Percentiles rank a stretch among this genome's conserved stretches.
phyloP scores from a whole-genome alignment of 1,139 yeast species.

The Saccharomyces hybrid region DNA sequence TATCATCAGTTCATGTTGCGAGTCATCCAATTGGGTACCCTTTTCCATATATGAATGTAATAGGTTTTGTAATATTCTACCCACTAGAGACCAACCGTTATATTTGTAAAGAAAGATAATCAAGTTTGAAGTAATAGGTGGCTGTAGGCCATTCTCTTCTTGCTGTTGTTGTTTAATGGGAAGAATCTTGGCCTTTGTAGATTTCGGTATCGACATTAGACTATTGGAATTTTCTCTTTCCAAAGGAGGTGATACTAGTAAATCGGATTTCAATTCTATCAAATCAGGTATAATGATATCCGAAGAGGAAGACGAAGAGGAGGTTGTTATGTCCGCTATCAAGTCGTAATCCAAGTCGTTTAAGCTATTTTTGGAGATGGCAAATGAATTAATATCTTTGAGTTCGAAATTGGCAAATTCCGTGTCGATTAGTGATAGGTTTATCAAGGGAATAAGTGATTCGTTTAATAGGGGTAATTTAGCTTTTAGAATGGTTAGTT shows the following conservation, averaged over 20 bases:
- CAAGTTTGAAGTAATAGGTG: constrained; percentile 28
- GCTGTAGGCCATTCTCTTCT: constrained; percentile 8
- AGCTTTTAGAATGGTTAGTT: constrained; percentile 56
- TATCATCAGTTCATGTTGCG: constrained; percentile 34
- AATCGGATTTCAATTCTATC: constrained; percentile 36
- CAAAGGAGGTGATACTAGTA: constrained; percentile 38
- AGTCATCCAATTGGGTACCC: constrained; percentile 21
- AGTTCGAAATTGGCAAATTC: constrained; percentile 61
- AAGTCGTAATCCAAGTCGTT: constrained; percentile 31
- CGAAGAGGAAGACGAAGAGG: constrained; percentile 1
- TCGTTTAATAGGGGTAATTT: constrained; percentile 54
- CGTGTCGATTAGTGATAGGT: constrained; percentile 55
- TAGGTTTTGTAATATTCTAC: constrained; percentile 64
- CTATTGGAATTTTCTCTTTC: constrained; percentile 35
- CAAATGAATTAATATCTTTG: constrained; percentile 51
- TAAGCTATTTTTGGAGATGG: constrained; percentile 35
- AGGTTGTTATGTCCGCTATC: constrained; percentile 26
- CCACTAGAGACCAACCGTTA: constrained; percentile 83
- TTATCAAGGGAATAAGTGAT: constrained; percentile 54
- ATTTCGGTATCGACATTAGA: constrained; percentile 38
- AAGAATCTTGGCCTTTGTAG: constrained; percentile 64
- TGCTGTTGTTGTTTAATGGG: constrained; percentile 34
- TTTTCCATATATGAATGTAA: constrained; percentile 36
- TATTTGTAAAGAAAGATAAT: constrained; percentile 66
- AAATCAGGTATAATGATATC: constrained; percentile 19